These are phyloP conservation scores for Fusarium torulosum DNA, from an alignment of 2,329 filamentous ascomycete species.

Conservation along the genomic window DNA sequence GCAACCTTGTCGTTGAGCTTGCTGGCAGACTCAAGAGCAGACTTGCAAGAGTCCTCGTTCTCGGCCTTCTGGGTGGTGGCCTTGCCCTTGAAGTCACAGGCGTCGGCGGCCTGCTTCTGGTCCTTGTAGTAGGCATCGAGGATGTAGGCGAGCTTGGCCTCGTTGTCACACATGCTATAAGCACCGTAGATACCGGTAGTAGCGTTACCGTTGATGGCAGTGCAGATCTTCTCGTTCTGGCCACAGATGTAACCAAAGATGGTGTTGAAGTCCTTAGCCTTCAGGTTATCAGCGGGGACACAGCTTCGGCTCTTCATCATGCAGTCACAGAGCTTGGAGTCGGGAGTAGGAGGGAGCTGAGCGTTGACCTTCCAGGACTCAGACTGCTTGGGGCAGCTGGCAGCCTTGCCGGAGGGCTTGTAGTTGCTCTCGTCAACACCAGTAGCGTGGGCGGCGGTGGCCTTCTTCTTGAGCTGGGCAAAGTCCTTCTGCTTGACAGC, in stretches of 20 bases:
- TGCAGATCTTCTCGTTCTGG: conserved; percentile 66
- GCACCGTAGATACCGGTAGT: conserved; percentile 78
- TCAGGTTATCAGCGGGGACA: conserved; percentile 69
- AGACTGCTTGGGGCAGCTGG: conserved; percentile 76
- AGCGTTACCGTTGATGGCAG: conserved; percentile 76
- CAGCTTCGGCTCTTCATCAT: conserved; percentile 83
- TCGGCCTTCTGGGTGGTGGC: conserved; percentile 67
- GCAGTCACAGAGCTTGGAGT: conserved; percentile 84
- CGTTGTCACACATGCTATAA: conserved; percentile 80
- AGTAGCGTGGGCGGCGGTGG: conserved; percentile 75
- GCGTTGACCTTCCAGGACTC: conserved; percentile 73
- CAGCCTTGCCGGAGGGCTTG: conserved; percentile 77
- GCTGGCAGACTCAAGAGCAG: conserved; percentile 73
- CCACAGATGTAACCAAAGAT: conserved; percentile 84
- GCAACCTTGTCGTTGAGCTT: conserved; percentile 63
- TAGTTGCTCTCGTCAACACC: conserved; percentile 76
- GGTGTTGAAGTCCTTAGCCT: conserved; percentile 69
- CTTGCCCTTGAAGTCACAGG: conserved; percentile 79
- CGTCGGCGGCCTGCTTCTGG: conserved; percentile 65
- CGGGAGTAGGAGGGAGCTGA: conserved; percentile 83
- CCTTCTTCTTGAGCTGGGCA: conserved; percentile 75
- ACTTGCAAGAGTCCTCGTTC: conserved; percentile 66
- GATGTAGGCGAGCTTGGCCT: conserved; percentile 79
- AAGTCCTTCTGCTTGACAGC: conserved; percentile 81
- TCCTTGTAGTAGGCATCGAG: conserved; percentile 79